Percentiles rank a stretch among this genome's conserved stretches.
These are phyloP conservation scores for Saprolegnia diclina DNA, from an alignment of 352 stramenopile species.

Conservation along the genomic window DNA sequence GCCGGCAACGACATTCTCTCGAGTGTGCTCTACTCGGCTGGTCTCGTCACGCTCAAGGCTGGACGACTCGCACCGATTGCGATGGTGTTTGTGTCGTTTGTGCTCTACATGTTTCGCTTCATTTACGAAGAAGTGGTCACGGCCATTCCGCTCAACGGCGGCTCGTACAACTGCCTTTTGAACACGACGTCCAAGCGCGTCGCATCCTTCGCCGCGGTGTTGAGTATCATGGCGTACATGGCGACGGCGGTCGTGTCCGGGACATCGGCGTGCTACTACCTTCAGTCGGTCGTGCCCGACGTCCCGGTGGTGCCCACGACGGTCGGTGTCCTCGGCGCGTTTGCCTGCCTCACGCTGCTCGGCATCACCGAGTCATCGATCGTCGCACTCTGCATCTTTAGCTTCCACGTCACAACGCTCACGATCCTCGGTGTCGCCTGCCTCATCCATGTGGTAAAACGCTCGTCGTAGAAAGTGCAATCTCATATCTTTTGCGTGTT, in stretches of 20 bases:
- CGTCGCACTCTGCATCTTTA: conserved; percentile 81
- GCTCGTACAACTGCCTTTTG: conserved; percentile 90
- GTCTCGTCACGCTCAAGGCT: conserved; percentile 55
- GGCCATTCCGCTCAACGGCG: conserved; percentile 86
- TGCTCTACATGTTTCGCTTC: conserved; percentile 63
- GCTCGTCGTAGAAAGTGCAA: background rate
- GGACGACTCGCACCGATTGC: conserved; percentile 79
- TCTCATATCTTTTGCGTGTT: too few relatives aligned
- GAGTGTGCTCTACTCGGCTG: conserved; percentile 77
- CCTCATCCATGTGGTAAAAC: conserved; percentile 38
- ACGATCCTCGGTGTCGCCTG: conserved; percentile 56
- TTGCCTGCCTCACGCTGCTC: conserved; percentile 71
- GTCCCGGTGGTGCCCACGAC: conserved; percentile 41
- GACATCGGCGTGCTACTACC: conserved; percentile 52
- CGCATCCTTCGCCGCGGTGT: conserved; percentile 76
- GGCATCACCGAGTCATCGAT: conserved; percentile 82
- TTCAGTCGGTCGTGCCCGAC: conserved; percentile 44
- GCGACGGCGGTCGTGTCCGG: conserved; percentile 75
- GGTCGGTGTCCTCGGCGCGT: conserved; percentile 64
- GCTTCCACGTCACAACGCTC: conserved; percentile 72
- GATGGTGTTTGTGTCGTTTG: conserved; percentile 65
- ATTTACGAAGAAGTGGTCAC: conserved; percentile 90
- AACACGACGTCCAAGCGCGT: conserved; percentile 90
- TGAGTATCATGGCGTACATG: conserved; percentile 89
- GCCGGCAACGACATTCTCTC: conserved; percentile 89